phyloP scores from a whole-genome alignment of 2,329 filamentous ascomycete genomes.

The Plenodomus lindquistii region DNA sequence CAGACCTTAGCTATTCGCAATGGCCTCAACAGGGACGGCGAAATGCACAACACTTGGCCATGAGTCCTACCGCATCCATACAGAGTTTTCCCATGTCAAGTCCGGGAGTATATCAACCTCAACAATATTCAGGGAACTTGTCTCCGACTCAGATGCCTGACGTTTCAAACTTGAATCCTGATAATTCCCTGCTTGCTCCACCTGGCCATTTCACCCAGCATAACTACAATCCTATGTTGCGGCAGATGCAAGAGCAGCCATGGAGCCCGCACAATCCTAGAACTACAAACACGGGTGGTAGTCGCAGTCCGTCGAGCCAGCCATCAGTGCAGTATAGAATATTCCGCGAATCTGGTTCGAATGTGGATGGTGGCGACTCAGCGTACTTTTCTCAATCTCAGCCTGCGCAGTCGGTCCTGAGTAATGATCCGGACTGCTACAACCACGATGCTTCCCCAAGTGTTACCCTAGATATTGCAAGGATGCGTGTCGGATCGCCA shows the following conservation, averaged over 20 bases:
- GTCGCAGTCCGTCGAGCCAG: constrained; percentile 7
- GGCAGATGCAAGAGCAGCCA: constrained; percentile 26
- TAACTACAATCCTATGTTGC: constrained; percentile 12
- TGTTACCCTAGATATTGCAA: constrained; percentile 16
- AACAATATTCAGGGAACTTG: constrained; percentile 8
- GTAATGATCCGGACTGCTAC: constrained; percentile 28
- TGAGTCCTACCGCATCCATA: constrained; percentile 23
- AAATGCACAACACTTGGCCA: constrained; percentile 15
- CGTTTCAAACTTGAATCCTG: constrained; percentile 12
- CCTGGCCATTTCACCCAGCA: constrained; percentile 4
- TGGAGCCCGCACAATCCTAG: constrained; percentile 33
- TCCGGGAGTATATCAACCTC: constrained; percentile 2
- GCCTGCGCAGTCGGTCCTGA: constrained; percentile 30
- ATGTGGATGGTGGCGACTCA: constrained; percentile 36
- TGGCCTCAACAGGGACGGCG: constrained; percentile 7
- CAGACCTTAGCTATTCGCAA: constrained; percentile 14
- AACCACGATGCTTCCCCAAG: constrained; percentile 26
- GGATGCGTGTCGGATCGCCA: constrained; percentile 20
- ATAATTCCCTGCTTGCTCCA: constrained; percentile 15
- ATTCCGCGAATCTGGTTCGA: constrained; percentile 26
- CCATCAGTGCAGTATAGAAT: constrained; percentile 16
- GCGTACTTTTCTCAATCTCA: constrained; percentile 36
- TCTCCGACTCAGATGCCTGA: constrained; percentile 6
- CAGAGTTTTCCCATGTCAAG: constrained; percentile 14
- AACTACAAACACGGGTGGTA: constrained; percentile 4